Evolutionary conservation across 1,284 basidiomycete species (phyloP), one percentile per base, ranked within the genome.

Genomic region (Tetrapyrgos nigripes): DNA sequence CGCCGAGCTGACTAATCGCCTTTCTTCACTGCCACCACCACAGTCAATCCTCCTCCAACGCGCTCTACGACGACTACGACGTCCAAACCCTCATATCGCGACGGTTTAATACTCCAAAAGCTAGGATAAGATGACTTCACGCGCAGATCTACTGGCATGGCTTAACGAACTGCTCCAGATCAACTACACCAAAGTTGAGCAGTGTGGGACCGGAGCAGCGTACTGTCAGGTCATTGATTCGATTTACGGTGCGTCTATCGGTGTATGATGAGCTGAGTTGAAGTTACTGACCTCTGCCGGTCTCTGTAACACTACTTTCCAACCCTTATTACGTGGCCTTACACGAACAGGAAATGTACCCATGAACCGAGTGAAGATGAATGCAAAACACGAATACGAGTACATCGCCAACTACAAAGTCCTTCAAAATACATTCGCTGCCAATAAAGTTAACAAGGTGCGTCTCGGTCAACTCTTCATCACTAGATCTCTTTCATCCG

Each of bases 351-450:
- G 91, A 64, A 93, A 97, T 77, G 66, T 97, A 0, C 93, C 94
- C 13, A 94, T 97, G 93, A 66, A 75, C 23, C 84, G 90, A 59
- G 93, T 97, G 66, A 97, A 97, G 82, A 92, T 96, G 86, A 90
- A 89, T 74, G 93, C 96, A 43, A 94, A 87, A 78, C 94, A 96
- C 73, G 95, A 98, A 74, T 98, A 98, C 78, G 96, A 98, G 77
- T 98, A 89, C 73, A 79, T 98, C 59, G 90, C 89, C 51, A 99
- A 99, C 79, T 98, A 88, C 83, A 98, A 98, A 78, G 85, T 98
- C 67, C 79, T 99, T 69, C 96, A 98, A 74, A 92, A 91, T 72
- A 73, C 86, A 40, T 97, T 98, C 86, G 92, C 93, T 70, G 70
- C 81, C 19, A 91, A 97, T 76, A 91, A 93, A 74, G 92, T 98